Percentiles rank a stretch among this genome's conserved stretches.
Evolutionary conservation across 2,329 filamentous ascomycete genomes (phyloP).

Genomic region (Fusarium papillatum): DNA sequence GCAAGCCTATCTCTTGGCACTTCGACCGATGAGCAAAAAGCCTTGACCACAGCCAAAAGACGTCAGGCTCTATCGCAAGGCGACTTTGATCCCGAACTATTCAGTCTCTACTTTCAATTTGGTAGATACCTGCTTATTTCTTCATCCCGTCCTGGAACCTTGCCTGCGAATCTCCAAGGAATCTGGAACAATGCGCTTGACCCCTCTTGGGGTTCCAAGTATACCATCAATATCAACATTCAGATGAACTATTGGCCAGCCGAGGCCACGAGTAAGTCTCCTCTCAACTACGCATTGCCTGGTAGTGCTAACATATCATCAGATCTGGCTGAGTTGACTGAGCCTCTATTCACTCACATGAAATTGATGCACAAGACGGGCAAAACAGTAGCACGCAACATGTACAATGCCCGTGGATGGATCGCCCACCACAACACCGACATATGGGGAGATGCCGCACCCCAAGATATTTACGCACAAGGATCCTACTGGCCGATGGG

Average conservation of each 20-base stretch:
- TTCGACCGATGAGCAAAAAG: neutral
- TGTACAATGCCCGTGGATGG: slow-evolving; percentile 8
- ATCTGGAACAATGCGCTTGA: neutral
- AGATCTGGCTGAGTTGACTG: neutral
- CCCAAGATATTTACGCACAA: slow-evolving; percentile 4
- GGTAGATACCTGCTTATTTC: neutral
- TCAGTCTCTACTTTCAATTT: neutral
- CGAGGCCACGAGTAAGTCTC: neutral
- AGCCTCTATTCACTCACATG: neutral
- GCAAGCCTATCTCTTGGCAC: neutral
- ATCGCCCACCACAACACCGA: slow-evolving; percentile 9
- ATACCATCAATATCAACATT: slow-evolving; percentile 7
- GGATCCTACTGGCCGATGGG: slow-evolving; percentile 8
- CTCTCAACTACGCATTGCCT: neutral
- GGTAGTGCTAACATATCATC: neutral
- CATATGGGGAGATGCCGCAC: slow-evolving; percentile 7
- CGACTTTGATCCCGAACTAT: slow-evolving; percentile 2
- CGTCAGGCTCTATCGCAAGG: neutral
- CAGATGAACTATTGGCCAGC: slow-evolving; percentile 8
- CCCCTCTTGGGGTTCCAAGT: slow-evolving; percentile 3
- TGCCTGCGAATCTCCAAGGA: slow-evolving; percentile 4
- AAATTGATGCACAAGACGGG: neutral
- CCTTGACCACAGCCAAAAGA: neutral
- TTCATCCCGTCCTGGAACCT: neutral
- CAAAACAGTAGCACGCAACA: neutral